Base-by-base conservation (phyloP, 768 basidiomycete genomes). In the Ramaria rubella region DNA sequence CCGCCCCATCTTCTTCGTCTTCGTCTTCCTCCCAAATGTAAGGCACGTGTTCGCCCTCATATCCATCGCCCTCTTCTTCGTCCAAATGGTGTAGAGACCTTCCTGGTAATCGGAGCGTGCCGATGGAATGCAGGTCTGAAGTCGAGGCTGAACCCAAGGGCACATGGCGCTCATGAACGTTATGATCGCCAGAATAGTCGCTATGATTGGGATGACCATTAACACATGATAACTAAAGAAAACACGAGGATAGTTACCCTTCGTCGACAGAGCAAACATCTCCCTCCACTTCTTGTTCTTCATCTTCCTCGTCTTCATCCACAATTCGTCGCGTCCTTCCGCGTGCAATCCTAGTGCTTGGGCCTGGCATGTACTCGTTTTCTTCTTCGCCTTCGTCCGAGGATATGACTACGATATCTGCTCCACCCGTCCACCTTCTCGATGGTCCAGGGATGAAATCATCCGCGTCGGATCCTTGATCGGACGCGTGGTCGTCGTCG, bases 361-460 rank as follows among this genome's bases (percentile, higher is more conserved):
- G 44, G 23, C 49, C 24, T 17, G 49, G 49, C 44, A 38, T 38
- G n/a, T 38, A 38, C 6, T 48, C 23, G 29, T 9, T 23, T 19
- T 26, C 29, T 7, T 34, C 30, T 6, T 33, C 21, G n/a, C 34
- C 49, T 7, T 34, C 30, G 31, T 34, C 31, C 30, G 33, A 51
- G 14, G 33, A 36, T 12, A 51, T 34, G 21, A 36, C 29, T 5
- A 31, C 27, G 8, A 5, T 24, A 12, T 26, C 29, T 9, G 17
- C 24, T 8, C 29, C 29, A 17, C 49, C 33, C 19, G 14, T 2
- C 2, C 5, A 36, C 24, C 49, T 51, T 19, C 33, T 31, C n/a
- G 49, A 36, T 2, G 49, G 49, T n/a, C 49, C 49, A 51, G 49
- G 21, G n/a, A 51, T 17, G 19, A 51, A 51, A 21, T 51, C 49